These are phyloP conservation scores for Lavandula angustifolia DNA, from an alignment of 257 asterid species.

Conservation along the genomic window DNA sequence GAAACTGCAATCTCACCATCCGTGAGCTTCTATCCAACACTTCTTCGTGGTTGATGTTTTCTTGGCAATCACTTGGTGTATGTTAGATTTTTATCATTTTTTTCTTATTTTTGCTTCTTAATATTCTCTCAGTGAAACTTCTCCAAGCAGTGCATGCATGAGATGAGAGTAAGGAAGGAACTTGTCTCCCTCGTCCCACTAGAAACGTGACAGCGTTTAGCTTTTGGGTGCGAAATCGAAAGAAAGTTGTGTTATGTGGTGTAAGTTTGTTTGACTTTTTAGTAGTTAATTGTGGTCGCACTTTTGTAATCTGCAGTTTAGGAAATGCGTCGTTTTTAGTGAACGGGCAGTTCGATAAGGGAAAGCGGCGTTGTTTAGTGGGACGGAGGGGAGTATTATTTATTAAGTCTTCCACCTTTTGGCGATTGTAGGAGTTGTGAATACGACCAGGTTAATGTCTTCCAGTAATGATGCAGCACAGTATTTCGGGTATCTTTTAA, in stretches of 20 bases:
- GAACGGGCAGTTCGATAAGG: too few relatives aligned
- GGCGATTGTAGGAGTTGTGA: constrained; percentile 19
- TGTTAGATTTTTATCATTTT: background rate
- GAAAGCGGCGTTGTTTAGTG: too few relatives aligned
- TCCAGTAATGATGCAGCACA: constrained; percentile 22
- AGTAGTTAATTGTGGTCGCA: too few relatives aligned
- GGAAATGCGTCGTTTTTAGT: too few relatives aligned
- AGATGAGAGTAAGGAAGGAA: background rate
- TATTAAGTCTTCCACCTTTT: background rate
- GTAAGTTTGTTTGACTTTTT: too few relatives aligned
- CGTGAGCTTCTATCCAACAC: constrained; percentile 11
- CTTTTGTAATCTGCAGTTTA: too few relatives aligned
- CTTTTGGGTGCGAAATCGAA: too few relatives aligned
- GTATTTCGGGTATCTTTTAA: constrained; percentile 25
- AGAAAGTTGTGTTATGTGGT: too few relatives aligned
- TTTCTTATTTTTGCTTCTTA: background rate
- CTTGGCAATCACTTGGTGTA: background rate
- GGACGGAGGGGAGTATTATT: too few relatives aligned
- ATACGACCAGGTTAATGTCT: background rate
- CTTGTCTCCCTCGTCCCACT: too few relatives aligned
- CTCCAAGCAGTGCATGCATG: background rate
- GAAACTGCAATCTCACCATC: constrained; percentile 25
- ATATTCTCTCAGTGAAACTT: background rate
- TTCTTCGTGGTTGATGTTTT: background rate
- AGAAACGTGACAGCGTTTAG: too few relatives aligned